phyloP scores from a whole-genome alignment of 2,329 filamentous ascomycete genomes.

The Cercospora sojina region DNA sequence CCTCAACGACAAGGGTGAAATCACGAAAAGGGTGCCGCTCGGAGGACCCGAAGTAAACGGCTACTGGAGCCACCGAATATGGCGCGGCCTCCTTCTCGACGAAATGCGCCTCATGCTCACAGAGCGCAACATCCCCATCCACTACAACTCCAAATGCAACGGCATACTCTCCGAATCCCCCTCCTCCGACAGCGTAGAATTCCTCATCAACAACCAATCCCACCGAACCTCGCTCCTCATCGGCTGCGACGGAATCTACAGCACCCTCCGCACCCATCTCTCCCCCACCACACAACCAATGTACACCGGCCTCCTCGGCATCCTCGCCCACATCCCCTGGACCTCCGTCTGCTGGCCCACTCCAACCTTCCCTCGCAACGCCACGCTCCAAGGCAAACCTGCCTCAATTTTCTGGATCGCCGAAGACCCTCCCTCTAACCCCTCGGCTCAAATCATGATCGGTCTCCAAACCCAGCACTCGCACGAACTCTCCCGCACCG shows the following conservation, averaged over 20 bases:
- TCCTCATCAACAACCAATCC: conserved; percentile 24
- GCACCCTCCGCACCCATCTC: conserved; percentile 39
- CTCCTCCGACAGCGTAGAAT: conserved; percentile 11
- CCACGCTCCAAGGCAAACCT: conserved; percentile 39
- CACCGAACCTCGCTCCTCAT: conserved; percentile 27
- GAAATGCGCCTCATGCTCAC: conserved; percentile 47
- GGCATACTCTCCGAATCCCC: conserved; percentile 36
- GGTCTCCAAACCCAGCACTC: conserved; percentile 38
- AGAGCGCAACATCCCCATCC: conserved; percentile 44
- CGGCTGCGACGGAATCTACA: conserved; percentile 33
- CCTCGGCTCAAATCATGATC: conserved; percentile 38
- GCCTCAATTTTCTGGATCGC: conserved; percentile 43
- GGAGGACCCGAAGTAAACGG: conserved; percentile 47
- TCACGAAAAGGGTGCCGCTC: conserved; percentile 24
- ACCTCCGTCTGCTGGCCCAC: conserved; percentile 28
- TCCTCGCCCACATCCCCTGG: conserved; percentile 27
- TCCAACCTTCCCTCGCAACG: conserved; percentile 33
- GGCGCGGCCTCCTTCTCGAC: conserved; percentile 53
- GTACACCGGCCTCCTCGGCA: conserved; percentile 29
- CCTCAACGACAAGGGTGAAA: conserved; percentile 38
- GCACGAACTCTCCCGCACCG: conserved; percentile 37
- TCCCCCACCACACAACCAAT: conserved; percentile 25
- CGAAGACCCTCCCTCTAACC: conserved; percentile 38
- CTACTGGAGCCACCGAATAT: conserved; percentile 49
- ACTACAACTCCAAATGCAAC: conserved; percentile 52